Evolutionary conservation across 495 filamentous ascomycete species (phyloP), one percentile per base, ranked within the genome.

Genomic region (Haplographium delicatum): DNA sequence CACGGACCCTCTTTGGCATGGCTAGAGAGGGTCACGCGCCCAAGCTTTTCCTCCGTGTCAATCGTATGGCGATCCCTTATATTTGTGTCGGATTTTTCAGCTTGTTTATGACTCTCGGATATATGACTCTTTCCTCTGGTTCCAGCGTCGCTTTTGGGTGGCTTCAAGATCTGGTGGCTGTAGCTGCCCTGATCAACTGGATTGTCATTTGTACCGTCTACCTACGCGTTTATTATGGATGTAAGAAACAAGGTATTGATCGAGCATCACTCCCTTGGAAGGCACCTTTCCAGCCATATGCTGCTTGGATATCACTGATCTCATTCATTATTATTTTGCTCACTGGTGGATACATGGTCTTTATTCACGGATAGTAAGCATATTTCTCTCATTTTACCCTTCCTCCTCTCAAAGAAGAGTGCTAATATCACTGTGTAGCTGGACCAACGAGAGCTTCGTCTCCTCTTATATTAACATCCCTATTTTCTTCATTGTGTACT

Each of bases 1-100:
- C 82, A 0, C 79, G 88, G 6, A 82, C 81, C 35, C 73, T 91
- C 2, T 88, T 85, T 57, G 81, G 81, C 13, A 76, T 87, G 59
- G 82, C 85, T 1, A 51, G 72, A 26, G 72, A 82, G 51, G 76
- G 82, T 4, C 80, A 85, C 35, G 85, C 86, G 0, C 86, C 86
- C 1, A 64, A 62, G 2, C 55, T 83, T 42, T 78, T 89, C 60
- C 62, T 72, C 28, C 64, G 54, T 13, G 82, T 74, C 27, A 78
- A 73, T 33, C 67, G 64, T 20, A 66, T 69, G 43, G 84, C 83
- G 10, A 78, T 88, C 5, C 84, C 84, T 1, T 80, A 75, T 38
- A 71, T 75, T 31, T 80, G 77, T 2, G 81, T 88, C 0, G 58
- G 62, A 1, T 68, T 71, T 4, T 70, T 82, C 0, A 69, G 70